These are phyloP conservation scores for Cyphellophora europaea DNA, from an alignment of 2,329 filamentous ascomycete genomes.

Conservation along the genomic window DNA sequence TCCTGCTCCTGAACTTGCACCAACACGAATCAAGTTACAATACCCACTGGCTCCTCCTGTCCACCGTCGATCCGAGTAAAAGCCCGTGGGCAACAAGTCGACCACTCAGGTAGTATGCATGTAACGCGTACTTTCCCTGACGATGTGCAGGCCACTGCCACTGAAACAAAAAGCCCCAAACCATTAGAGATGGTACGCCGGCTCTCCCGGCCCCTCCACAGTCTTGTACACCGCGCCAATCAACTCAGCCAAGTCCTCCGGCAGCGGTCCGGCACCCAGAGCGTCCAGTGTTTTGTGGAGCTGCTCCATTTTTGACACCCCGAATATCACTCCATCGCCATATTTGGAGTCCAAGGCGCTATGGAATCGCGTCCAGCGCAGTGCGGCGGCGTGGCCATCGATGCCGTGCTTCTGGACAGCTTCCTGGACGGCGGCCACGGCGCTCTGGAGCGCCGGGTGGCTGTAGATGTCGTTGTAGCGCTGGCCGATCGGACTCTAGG, in stretches of 20 bases:
- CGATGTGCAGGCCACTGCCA: too few relatives aligned
- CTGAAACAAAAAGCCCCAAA: too few relatives aligned
- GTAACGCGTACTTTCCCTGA: too few relatives aligned
- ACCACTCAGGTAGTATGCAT: too few relatives aligned
- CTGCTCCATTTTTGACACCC: constrained; percentile 25
- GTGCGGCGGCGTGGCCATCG: constrained; percentile 25
- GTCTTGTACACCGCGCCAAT: constrained; percentile 21
- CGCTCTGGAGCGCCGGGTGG: constrained; percentile 22
- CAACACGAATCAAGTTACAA: too few relatives aligned
- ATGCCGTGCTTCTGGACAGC: constrained; percentile 18
- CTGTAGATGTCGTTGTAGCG: constrained; percentile 21
- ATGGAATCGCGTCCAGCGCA: constrained; percentile 28
- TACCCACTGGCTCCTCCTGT: too few relatives aligned
- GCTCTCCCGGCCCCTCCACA: constrained; percentile 12
- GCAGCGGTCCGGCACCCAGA: constrained; percentile 24
- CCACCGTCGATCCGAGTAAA: too few relatives aligned
- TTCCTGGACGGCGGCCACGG: constrained; percentile 24
- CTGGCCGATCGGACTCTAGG: constrained; percentile 14
- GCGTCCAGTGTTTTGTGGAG: constrained; percentile 22
- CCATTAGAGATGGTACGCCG: constrained; percentile 4
- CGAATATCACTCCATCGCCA: constrained; percentile 24
- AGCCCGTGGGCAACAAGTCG: too few relatives aligned
- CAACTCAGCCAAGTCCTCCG: constrained; percentile 13
- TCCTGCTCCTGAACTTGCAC: too few relatives aligned
- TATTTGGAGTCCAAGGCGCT: constrained; percentile 21